Conservation (phyloP, 352 stramenopile species). For the Blastocystis sp. region DNA sequence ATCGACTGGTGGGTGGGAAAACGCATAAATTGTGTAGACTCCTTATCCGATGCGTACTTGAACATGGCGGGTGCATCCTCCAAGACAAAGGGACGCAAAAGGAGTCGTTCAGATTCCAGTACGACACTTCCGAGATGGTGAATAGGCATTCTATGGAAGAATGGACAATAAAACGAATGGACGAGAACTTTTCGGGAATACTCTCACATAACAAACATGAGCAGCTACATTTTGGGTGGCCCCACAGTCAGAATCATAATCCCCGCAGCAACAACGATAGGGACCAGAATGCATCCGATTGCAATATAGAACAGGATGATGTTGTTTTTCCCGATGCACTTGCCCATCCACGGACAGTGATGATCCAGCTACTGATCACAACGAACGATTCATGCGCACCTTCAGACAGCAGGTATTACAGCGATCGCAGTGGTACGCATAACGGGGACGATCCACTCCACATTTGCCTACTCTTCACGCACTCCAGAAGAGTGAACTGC, state of each 20-base stretch:
- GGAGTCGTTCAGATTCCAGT: conserved; percentile 35
- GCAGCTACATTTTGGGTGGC: background rate
- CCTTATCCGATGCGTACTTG: conserved; percentile 60
- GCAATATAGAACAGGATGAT: conserved; percentile 44
- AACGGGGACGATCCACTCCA: conserved; percentile 7
- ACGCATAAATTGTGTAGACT: conserved; percentile 57
- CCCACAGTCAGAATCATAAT: background rate
- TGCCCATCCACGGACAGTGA: conserved; percentile 68
- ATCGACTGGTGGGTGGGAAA: conserved; percentile 41
- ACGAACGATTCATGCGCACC: background rate
- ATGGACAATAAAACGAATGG: background rate
- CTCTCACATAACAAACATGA: background rate
- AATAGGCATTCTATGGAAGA: conserved; percentile 31
- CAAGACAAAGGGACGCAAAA: conserved; percentile 38
- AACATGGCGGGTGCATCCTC: conserved; percentile 33
- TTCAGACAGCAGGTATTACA: conserved; percentile 24
- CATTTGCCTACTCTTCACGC: background rate
- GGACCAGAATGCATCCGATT: conserved; percentile 11
- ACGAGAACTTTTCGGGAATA: conserved; percentile 47
- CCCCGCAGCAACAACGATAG: background rate
- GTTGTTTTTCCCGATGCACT: conserved; percentile 62
- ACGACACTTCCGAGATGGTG: conserved; percentile 8
- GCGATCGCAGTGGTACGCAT: conserved; percentile 10
- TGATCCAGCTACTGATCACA: conserved; percentile 39
- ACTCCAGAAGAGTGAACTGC: background rate